These are phyloP conservation scores for Trichoderma sp. DNA, from an alignment of 2,329 filamentous ascomycete species.

Conservation along the genomic window DNA sequence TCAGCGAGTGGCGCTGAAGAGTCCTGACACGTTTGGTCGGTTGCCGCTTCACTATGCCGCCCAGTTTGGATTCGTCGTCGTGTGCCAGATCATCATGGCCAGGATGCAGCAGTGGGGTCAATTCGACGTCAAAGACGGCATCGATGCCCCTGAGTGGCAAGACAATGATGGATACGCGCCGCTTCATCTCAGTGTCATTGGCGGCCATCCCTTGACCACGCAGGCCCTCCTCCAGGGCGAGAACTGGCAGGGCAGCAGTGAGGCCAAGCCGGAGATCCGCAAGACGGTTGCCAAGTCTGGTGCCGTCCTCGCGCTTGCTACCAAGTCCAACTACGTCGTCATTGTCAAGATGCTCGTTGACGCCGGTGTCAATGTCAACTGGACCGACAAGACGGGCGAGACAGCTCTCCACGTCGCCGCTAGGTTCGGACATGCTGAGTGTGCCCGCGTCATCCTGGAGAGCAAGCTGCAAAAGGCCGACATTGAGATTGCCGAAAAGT, in stretches of 20 bases:
- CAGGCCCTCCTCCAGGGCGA: slow-evolving; percentile 78
- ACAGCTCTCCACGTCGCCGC: slow-evolving; percentile 91
- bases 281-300: slow-evolving; percentile 79
- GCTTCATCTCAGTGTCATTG: slow-evolving; percentile 87
- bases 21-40: slow-evolving; percentile 77
- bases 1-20: slow-evolving; percentile 69
- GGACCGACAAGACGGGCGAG: slow-evolving; percentile 86
- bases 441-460: slow-evolving; percentile 73
- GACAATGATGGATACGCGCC: slow-evolving; percentile 90
- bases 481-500: slow-evolving; percentile 75
- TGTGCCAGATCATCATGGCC: slow-evolving; percentile 83
- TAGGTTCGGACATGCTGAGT: slow-evolving; percentile 81
- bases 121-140: slow-evolving; percentile 80
- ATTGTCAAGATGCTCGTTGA: slow-evolving; percentile 89
- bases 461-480: slow-evolving; percentile 71
- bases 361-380: slow-evolving; percentile 90
- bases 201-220: slow-evolving; percentile 85
- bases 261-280: slow-evolving; percentile 64
- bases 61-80: slow-evolving; percentile 90
- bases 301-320: slow-evolving; percentile 83
- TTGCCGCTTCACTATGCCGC: slow-evolving; percentile 91
- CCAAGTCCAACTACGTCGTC: slow-evolving; percentile 79
- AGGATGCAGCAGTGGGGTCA: slow-evolving; percentile 88
- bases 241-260: slow-evolving; percentile 67
- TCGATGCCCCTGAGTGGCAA: slow-evolving; percentile 87